Evolutionary conservation across 805 yeast species (phyloP).

Genomic region (Hanseniaspora occidentalis): DNA sequence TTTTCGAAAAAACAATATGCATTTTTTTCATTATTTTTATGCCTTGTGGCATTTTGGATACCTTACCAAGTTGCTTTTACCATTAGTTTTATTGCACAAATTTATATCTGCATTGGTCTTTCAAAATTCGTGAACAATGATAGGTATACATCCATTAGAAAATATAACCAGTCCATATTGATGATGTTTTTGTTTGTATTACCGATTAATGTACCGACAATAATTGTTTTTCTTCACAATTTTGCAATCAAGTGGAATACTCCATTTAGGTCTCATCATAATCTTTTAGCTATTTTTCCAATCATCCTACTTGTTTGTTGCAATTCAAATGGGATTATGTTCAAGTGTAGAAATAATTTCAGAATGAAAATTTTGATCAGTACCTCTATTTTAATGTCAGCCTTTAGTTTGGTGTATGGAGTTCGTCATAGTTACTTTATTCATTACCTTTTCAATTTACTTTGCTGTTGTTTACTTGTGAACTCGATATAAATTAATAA

Average conservation of each 20-base stretch:
- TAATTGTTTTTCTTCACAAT: conserved; percentile 74
- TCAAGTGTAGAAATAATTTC: conserved; percentile 6
- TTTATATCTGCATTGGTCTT: conserved; percentile 34
- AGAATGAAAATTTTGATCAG: conserved; percentile 24
- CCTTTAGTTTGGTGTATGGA: conserved; percentile 62
- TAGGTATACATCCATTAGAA: conserved; percentile 27
- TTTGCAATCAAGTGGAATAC: conserved; percentile 67
- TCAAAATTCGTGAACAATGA: conserved; percentile 8
- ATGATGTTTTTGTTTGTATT: conserved; percentile 65
- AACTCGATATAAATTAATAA: not conserved
- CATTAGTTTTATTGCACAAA: conserved; percentile 47
- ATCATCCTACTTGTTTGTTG: conserved; percentile 38
- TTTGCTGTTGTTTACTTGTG: conserved; percentile 39
- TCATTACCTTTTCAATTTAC: conserved; percentile 60
- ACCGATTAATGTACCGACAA: conserved; percentile 66
- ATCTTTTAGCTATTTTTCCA: conserved; percentile 65
- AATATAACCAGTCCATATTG: conserved; percentile 51
- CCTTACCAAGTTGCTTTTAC: conserved; percentile 76
- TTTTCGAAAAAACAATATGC: not conserved
- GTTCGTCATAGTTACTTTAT: conserved; percentile 75
- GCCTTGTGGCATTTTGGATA: conserved; percentile 43
- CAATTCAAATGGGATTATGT: conserved; percentile 5
- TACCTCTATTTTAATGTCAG: conserved; percentile 37
- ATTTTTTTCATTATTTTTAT: not conserved
- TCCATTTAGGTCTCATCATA: conserved; percentile 80